These are phyloP conservation scores for Taiozyma sp. DNA, from an alignment of 1,139 yeast genomes.

Conservation along the genomic window DNA sequence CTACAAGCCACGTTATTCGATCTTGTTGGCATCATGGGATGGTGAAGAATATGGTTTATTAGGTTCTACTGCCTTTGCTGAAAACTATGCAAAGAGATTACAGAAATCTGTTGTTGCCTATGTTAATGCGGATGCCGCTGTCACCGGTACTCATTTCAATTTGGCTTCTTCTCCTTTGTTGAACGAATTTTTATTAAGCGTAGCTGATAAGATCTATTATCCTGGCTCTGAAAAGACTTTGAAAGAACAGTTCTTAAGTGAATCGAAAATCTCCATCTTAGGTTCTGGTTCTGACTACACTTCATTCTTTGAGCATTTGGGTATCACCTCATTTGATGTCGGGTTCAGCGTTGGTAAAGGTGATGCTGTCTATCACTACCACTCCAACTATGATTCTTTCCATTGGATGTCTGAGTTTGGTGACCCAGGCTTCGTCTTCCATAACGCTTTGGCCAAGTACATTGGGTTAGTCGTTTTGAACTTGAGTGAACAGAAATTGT, in stretches of 20 bases:
- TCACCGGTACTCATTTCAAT: slow-evolving; percentile 42
- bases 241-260: slow-evolving; percentile 50
- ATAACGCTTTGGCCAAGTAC: slow-evolving; percentile 46
- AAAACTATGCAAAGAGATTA: slow-evolving; percentile 39
- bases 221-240: slow-evolving; percentile 42
- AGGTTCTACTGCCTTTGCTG: slow-evolving; percentile 70
- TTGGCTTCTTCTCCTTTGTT: slow-evolving; percentile 49
- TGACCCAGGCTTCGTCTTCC: slow-evolving; percentile 53
- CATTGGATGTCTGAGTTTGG: slow-evolving; percentile 59
- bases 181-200: slow-evolving; percentile 34
- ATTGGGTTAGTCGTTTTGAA: slow-evolving; percentile 44
- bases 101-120: slow-evolving; percentile 50
- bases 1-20: slow-evolving; percentile 61
- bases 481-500: slow-evolving; percentile 40
- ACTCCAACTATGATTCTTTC: slow-evolving; percentile 62
- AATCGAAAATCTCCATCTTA: slow-evolving; percentile 33
- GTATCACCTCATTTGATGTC: slow-evolving; percentile 56
- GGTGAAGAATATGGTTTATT: slow-evolving; percentile 67
- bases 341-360: slow-evolving; percentile 40
- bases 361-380: slow-evolving; percentile 60
- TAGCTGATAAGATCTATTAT: slow-evolving; percentile 38
- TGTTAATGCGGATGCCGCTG: slow-evolving; percentile 58
- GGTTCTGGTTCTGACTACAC: slow-evolving; percentile 71
- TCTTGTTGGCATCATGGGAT: slow-evolving; percentile 63
- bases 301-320: slow-evolving; percentile 60